Percentiles rank a stretch among this genome's conserved stretches.
phyloP scores from a whole-genome alignment of 805 yeast species.

The Wickerhamiella spandovensis region DNA sequence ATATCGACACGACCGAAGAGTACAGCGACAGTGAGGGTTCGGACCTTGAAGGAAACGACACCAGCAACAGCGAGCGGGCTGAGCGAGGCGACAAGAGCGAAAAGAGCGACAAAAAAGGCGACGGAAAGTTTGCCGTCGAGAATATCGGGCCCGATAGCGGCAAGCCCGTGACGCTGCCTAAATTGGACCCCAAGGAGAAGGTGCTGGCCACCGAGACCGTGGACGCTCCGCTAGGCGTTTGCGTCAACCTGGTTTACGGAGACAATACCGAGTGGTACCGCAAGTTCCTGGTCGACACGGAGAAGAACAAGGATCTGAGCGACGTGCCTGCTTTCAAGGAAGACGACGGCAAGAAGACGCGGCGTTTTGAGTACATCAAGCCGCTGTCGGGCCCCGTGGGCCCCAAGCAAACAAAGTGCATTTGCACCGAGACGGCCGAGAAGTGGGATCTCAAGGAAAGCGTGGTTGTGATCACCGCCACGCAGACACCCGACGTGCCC shows the following conservation, averaged over 20 bases:
- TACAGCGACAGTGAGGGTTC: constrained; percentile 2
- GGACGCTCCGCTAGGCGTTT: constrained; percentile 64
- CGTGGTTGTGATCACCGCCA: constrained; percentile 47
- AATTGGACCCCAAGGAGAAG: constrained; percentile 36
- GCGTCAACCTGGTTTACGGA: constrained; percentile 62
- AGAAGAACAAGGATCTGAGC: constrained; percentile 23
- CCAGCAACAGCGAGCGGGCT: constrained; percentile 1
- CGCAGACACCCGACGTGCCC: constrained; percentile 89
- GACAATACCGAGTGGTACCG: constrained; percentile 33
- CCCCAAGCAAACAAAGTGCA: constrained; percentile 78
- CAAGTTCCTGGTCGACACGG: constrained; percentile 26
- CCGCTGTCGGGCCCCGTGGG: constrained; percentile 75
- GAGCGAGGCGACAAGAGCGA: neutral
- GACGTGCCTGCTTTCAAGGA: constrained; percentile 16
- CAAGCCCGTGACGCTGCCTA: constrained; percentile 39
- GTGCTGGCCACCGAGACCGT: constrained; percentile 39
- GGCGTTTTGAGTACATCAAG: constrained; percentile 50
- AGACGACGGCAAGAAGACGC: constrained; percentile 24
- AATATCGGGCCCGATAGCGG: constrained; percentile 58
- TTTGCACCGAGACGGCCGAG: constrained; percentile 50
- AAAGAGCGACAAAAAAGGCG: constrained; percentile 2
- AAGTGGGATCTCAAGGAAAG: constrained; percentile 39
- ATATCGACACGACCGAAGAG: constrained; percentile 17
- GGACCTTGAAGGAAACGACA: constrained; percentile 17
- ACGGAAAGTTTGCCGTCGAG: constrained; percentile 18